Base-by-base conservation (phyloP, 768 basidiomycete genomes). In the Pleurotus ostreatus region DNA sequence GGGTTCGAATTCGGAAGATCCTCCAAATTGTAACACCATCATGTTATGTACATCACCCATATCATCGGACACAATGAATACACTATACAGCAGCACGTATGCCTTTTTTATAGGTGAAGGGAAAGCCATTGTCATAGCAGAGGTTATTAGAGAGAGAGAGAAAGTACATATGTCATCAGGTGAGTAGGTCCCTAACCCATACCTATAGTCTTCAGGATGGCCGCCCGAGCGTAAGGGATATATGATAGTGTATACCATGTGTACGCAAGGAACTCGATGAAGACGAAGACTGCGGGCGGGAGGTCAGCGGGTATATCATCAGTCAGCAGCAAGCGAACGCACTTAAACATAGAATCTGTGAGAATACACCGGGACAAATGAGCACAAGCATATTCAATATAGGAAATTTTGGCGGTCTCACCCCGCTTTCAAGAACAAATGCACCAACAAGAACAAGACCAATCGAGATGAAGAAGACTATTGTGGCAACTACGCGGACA, bases 211-310 rank as follows among this genome's bases (percentile, higher is more conserved):
- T 83, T 91, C 57, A 82, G 74, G 43, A 91, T 82, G 11, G 86
- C 86, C 1, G 83, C 67, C 55, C 94, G 81, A 2, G 94, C 94
- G 63, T 95, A 96, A 2, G 94, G 94, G 62, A 98, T 92, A 73
- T 95, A 97, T 5, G 86, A 88, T 26, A 90, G 71, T 49, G 81
- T 84, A 68, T 89, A 95, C 93, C 94, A 97, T 18, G 88, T 84
- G 71, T 89, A 96, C 5, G 94, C 94, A 56, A 96, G 77, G 70
- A 91, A 96, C 70, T 95, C 86, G 69, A 97, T 75, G 71, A 96
- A 79, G 57, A 97, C 94, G 68, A 97, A 92, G 57, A 94, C 91
- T 92, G 71, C 46, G 41, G 20, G 23, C 16, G 22, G 39, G 41
- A 20, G 23, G 15, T 53, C 63, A 30, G 59, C 55, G n/a, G 62